Base-by-base conservation (phyloP, 1,284 basidiomycete genomes). In the Leccinum fallax region DNA sequence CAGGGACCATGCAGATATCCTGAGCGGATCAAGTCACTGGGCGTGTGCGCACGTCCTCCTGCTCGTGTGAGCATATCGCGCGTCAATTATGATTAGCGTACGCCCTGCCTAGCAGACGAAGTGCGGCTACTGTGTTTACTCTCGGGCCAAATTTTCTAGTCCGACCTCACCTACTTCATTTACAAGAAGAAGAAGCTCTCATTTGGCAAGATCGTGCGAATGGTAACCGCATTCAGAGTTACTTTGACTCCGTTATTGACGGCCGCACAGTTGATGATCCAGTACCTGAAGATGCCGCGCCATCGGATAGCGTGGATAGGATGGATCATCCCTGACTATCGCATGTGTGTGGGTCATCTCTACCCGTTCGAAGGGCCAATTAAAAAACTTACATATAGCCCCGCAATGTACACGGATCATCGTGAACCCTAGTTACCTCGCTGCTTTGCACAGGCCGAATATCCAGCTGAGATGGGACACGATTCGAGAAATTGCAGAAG, bases 351-450 rank as follows among this genome's bases (percentile, higher is more conserved):
- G 8, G 32, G 43, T 34, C 21, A 49, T 34, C 24, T 61, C 24
- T 58, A 46, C 24, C 24, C 13, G 11, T 49, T 58, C n/a, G 32
- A 58, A 24, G 21, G 8, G 34, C 16, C 11, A 10, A 21, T 43
- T n/a, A 28, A 32, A 19, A 28, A 19, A 34, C 16, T 58, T 46
- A 48, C 21, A 83, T 36, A 48, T 21, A 83, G 81, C 81, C 56
- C 79, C 80, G 21, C 83, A 83, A 53, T 86, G 84, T 69, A 86
- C 85, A 66, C 78, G 85, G 30, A 78, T 86, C 15, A 81, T 87
- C 28, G 72, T 13, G 80, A 77, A 63, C 28, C 52, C 24, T 43
- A 19, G 43, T 10, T 87, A 85, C 65, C 75, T 87, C 28, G 71
- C 79, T 38, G 75, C 77, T 38, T 73, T 88, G 43, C 74, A 55